Percentiles rank a stretch among this genome's conserved stretches.
Evolutionary conservation across 176 grass and related monocot species (phyloP).

Genomic region (Poa pratensis): DNA sequence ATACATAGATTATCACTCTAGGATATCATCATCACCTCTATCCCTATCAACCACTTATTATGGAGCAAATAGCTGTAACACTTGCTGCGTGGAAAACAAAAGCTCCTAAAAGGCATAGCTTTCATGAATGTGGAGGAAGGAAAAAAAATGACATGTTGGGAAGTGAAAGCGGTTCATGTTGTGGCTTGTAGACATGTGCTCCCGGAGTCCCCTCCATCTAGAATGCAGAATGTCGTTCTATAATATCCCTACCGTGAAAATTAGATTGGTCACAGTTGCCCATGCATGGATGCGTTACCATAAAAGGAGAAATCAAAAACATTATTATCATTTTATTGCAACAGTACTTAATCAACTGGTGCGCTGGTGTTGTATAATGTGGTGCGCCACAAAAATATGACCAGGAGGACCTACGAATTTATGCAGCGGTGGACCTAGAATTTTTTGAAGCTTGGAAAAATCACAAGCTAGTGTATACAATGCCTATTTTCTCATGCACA

Average conservation of each 20-base stretch:
- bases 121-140: background rate
- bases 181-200: slow-evolving; percentile 11
- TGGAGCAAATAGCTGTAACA: slow-evolving; percentile 37
- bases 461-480: too few relatives aligned
- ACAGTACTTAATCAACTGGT: too few relatives aligned
- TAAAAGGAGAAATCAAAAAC: background rate
- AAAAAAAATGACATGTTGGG: slow-evolving; percentile 10
- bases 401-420: too few relatives aligned
- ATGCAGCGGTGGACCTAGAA: too few relatives aligned
- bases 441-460: too few relatives aligned
- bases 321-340: background rate
- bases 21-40: slow-evolving; percentile 36
- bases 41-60: slow-evolving; percentile 37
- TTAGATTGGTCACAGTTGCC: background rate
- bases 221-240: slow-evolving; percentile 8
- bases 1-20: slow-evolving; percentile 11
- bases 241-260: background rate
- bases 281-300: background rate
- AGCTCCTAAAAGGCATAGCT: slow-evolving; percentile 26
- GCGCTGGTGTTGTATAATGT: too few relatives aligned
- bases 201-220: slow-evolving; percentile 2
- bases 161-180: slow-evolving; percentile 25
- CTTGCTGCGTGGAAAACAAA: slow-evolving; percentile 34
- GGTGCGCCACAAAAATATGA: too few relatives aligned
- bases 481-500: too few relatives aligned